Evolutionary conservation across 805 yeast genomes (phyloP).

Genomic region (Tetrapisispora iriomotensis): DNA sequence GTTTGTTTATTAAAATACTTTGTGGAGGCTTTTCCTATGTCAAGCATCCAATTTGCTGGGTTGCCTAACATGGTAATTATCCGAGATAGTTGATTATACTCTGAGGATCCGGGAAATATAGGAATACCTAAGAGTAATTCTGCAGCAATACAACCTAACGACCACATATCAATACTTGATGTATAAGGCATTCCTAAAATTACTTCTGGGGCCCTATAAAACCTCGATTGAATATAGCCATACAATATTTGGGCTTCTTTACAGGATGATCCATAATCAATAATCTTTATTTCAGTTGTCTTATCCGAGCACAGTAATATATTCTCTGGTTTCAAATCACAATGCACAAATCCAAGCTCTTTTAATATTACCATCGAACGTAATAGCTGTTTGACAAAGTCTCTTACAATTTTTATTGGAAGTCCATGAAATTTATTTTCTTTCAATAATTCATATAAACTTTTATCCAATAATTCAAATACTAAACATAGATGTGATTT

Average conservation of each 20-base stretch:
- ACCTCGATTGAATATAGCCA: slow-evolving; percentile 86
- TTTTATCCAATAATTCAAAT: slow-evolving; percentile 80
- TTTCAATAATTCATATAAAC: slow-evolving; percentile 79
- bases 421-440: slow-evolving; percentile 92
- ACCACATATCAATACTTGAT: slow-evolving; percentile 95
- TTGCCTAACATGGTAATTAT: slow-evolving; percentile 72
- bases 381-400: slow-evolving; percentile 68
- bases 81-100: slow-evolving; percentile 78
- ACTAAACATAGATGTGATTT: slow-evolving; percentile 88
- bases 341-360: slow-evolving; percentile 77
- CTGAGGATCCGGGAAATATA: slow-evolving; percentile 88
- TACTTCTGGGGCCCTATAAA: slow-evolving; percentile 92
- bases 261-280: slow-evolving; percentile 95
- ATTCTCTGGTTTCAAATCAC: slow-evolving; percentile 96
- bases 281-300: slow-evolving; percentile 77
- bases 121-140: slow-evolving; percentile 89
- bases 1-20: slow-evolving; percentile 36
- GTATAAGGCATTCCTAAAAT: slow-evolving; percentile 86
- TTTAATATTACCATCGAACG: slow-evolving; percentile 76
- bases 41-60: slow-evolving; percentile 96
- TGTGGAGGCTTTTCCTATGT: slow-evolving; percentile 78
- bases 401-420: slow-evolving; percentile 65
- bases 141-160: slow-evolving; percentile 84
- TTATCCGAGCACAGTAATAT: slow-evolving; percentile 63
- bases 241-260: slow-evolving; percentile 82